These are phyloP conservation scores for Cladosporium austrohemisphaericum DNA, from an alignment of 2,329 filamentous ascomycete species.

Conservation along the genomic window DNA sequence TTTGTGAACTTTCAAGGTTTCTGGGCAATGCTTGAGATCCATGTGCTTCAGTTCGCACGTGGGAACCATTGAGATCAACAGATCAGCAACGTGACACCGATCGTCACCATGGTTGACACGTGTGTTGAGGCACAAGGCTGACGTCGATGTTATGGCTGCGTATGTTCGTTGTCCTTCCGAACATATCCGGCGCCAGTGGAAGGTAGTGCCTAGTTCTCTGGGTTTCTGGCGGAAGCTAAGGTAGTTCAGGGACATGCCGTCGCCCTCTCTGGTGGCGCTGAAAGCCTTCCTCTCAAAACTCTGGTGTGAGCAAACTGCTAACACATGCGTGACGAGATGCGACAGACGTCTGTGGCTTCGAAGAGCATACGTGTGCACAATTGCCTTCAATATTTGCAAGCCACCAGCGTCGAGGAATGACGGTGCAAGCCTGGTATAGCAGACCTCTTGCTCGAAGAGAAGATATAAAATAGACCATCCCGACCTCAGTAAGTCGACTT, in stretches of 20 bases:
- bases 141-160: not conserved
- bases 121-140: not conserved
- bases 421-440: not conserved
- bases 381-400: not conserved
- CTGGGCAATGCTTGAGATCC: not conserved
- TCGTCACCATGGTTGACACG: constrained; percentile 5
- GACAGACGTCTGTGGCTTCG: not conserved
- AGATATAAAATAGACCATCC: not conserved
- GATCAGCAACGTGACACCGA: not conserved
- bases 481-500: not conserved
- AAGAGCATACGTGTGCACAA: constrained; percentile 1
- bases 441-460: not conserved
- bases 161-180: no score
- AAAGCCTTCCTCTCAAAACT: not conserved
- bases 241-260: not conserved
- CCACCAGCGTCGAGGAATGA: not conserved
- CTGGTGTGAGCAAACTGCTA: not conserved
- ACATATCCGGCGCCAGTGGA: no score
- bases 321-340: not conserved
- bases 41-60: not conserved
- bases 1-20: not conserved
- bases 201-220: not conserved
- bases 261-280: not conserved
- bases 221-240: not conserved
- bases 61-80: not conserved